Percentiles rank a stretch among this genome's conserved stretches.
phyloP scores from a whole-genome alignment of 2,329 filamentous ascomycete species.

The Penicillium sp. region DNA sequence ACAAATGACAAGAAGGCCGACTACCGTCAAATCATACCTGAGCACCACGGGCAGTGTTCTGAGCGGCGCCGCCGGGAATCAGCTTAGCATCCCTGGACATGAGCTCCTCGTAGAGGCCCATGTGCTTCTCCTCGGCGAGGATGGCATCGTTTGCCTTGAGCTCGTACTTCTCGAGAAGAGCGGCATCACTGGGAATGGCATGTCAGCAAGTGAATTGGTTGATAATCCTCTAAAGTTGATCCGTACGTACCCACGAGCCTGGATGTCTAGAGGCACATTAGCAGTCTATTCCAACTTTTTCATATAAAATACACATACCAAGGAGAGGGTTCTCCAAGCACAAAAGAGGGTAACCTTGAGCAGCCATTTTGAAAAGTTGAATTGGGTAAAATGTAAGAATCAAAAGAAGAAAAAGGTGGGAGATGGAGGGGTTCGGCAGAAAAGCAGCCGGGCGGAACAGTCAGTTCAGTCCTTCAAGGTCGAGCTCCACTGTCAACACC shows the following conservation, averaged over 20 bases:
- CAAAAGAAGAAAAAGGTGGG: slow-evolving; percentile 6
- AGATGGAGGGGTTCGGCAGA: slow-evolving; percentile 25
- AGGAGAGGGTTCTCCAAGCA: slow-evolving; percentile 97
- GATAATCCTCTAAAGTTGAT: slow-evolving; percentile 7
- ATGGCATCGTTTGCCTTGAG: slow-evolving; percentile 97
- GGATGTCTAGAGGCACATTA: slow-evolving; percentile 65
- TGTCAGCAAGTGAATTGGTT: slow-evolving; percentile 6
- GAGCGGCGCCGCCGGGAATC: slow-evolving; percentile 91
- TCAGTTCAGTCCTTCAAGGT: slow-evolving; percentile 7
- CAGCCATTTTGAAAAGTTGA: slow-evolving; percentile 56
- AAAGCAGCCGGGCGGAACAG: slow-evolving; percentile 17
- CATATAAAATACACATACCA: slow-evolving; percentile 48
- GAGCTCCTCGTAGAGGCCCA: slow-evolving; percentile 85
- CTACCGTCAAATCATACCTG: slow-evolving; percentile 49
- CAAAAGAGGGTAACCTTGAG: slow-evolving; percentile 80
- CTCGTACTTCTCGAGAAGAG: slow-evolving; percentile 83
- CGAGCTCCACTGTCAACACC: slow-evolving; percentile 1
- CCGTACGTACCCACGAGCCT: slow-evolving; percentile 65
- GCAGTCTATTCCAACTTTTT: slow-evolving; percentile 4
- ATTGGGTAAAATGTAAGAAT: slow-evolving; percentile 5
- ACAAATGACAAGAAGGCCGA: not conserved
- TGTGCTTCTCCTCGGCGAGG: slow-evolving; percentile 87
- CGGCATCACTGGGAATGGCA: slow-evolving; percentile 59
- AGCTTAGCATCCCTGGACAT: slow-evolving; percentile 88
- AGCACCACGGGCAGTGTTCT: slow-evolving; percentile 94